Base-by-base conservation (phyloP, 1,139 yeast species). In the Blastobotrys apis region DNA sequence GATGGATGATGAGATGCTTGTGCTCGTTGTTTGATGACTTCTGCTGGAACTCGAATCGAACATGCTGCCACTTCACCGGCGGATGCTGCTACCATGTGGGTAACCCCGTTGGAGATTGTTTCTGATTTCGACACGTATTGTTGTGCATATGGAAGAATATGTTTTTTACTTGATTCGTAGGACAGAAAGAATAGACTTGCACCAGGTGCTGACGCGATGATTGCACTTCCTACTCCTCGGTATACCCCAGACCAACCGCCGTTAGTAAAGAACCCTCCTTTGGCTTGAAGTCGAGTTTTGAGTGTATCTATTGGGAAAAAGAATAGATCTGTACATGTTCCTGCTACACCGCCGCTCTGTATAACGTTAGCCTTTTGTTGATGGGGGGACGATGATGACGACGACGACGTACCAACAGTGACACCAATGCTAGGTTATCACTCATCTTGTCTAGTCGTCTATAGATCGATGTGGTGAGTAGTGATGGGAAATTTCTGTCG, bases 291-390 rank as follows among this genome's bases (percentile, higher is more conserved):
- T 48, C 99, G 70, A 0, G 99, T 92, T 67, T 92, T 92, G 51
- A 92, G 58, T 1, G 99, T 94, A 57, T 94, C 99, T 37, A 92
- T 86, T 8, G 99, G 98, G 70, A 92, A 92, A 66, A 92, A 92
- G 6, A 85, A 88, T 38, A 92, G 71, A 66, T 92, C 99, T 1
- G 97, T 90, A 5, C 94, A 81, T 3, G 96, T 90, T 10, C 98
- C 98, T 2, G 98, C 97, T 53, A 94, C 81, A 15, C 87, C 98
- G 37, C 99, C 98, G 59, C 94, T 80, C 80, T 10, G 10, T 30
- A n/a, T 33, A 36, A 17, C 9, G 23, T 27, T 21, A 12, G 25
- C 23, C 6, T 16, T 5, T 8, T 17, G 13, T 25, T n/a, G 23
- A 12, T 17, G n/a, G n/a, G n/a, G n/a, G n/a, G n/a, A n/a, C n/a